These are phyloP conservation scores for Trichoderma gamsii DNA, from an alignment of 495 filamentous ascomycete species.

Conservation along the genomic window DNA sequence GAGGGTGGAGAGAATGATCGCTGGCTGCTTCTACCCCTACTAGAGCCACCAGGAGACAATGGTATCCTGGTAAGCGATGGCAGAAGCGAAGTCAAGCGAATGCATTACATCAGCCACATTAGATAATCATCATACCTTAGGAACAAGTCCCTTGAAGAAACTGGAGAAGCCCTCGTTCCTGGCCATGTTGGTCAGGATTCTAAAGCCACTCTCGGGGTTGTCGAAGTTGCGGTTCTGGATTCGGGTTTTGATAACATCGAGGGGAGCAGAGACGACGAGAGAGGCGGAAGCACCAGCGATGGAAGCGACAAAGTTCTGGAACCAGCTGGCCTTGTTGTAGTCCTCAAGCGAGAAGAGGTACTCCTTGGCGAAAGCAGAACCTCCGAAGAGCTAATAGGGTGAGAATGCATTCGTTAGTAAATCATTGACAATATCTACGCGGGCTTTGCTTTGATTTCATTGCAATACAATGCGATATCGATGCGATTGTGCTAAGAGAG, in stretches of 20 bases:
- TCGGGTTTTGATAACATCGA: slow-evolving; percentile 98
- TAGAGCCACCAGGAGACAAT: not conserved
- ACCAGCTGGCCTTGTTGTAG: slow-evolving; percentile 93
- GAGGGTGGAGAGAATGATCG: not conserved
- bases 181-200: slow-evolving; percentile 81
- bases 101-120: not conserved
- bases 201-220: slow-evolving; percentile 88
- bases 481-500: not conserved
- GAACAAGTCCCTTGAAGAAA: slow-evolving; percentile 97
- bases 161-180: slow-evolving; percentile 74
- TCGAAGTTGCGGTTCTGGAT: slow-evolving; percentile 99
- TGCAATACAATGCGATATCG: slow-evolving; percentile 18
- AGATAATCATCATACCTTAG: slow-evolving; percentile 54
- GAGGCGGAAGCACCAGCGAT: slow-evolving; percentile 90
- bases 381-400: slow-evolving; percentile 79
- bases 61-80: not conserved
- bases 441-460: not conserved
- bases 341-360: slow-evolving; percentile 80
- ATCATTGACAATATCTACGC: not conserved
- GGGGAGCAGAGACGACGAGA: slow-evolving; percentile 84
- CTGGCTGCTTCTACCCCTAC: not conserved
- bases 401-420: slow-evolving; percentile 17
- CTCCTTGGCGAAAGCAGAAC: slow-evolving; percentile 96
- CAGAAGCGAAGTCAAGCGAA: not conserved
- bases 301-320: slow-evolving; percentile 95